Evolutionary conservation across 495 filamentous ascomycete species (phyloP), one percentile per base, ranked within the genome.

Genomic region (Trichoderma asperelloides): DNA sequence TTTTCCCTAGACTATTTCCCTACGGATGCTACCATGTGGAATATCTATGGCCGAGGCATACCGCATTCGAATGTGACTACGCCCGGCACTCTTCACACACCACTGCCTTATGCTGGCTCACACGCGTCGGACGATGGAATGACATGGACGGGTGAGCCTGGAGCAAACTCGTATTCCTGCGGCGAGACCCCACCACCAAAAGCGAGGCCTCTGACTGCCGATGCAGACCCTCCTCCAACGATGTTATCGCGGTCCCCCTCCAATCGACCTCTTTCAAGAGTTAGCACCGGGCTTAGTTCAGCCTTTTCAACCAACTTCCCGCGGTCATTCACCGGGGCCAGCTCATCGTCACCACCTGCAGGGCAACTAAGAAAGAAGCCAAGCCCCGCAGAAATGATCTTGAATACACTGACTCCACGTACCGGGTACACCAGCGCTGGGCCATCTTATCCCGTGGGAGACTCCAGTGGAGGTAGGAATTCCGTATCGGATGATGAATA

Each of bases 301-400:
- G 86, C 87, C 16, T 79, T 93, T 64, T 86, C 87, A 23, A 88
- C 88, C 13, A 89, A 88, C 63, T 78, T 94, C 6, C 86, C 89
- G n/a, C 85, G 88, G 18, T 87, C 89, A 18, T 89, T 92, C 65
- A 82, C 85, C 0, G 89, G 87, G 66, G 84, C 85, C 13, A 85
- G 88, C 7, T 89, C 89, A 8, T 85, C 88, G 9, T 87, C 87
- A n/a, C 91, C 89, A 5, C 89, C 91, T 2, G 85, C 87, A 11
- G 80, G 71, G 57, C 74, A 79, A 41, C 73, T 69, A 41, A 84
- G 83, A 63, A 93, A 91, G 74, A 85, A 85, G 40, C 80, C 80
- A 15, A 91, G 86, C 69, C 87, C 89, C 33, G 84, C 79, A 16
- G 90, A 90, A 21, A 92, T 84, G 65, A 80, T 89, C 67, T 78